These are phyloP conservation scores for Candida qinlingensis DNA, from an alignment of 805 yeast species.

Conservation along the genomic window DNA sequence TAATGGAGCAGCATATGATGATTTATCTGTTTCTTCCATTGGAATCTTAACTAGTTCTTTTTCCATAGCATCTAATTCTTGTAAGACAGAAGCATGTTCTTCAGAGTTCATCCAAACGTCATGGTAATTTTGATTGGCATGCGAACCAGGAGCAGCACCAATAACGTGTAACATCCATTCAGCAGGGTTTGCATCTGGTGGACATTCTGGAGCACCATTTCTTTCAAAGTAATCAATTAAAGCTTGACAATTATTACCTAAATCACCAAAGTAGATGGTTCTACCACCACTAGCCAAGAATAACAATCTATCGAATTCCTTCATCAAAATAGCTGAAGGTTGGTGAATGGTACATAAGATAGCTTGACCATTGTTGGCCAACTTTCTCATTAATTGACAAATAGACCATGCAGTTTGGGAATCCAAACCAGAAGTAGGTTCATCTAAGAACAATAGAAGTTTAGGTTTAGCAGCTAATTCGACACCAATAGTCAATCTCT, in stretches of 20 bases:
- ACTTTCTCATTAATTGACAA: slow-evolving; percentile 53
- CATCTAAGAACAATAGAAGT: slow-evolving; percentile 55
- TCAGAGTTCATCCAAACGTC: slow-evolving; percentile 73
- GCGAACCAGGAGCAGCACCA: slow-evolving; percentile 80
- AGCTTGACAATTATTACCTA: slow-evolving; percentile 53
- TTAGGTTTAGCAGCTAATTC: slow-evolving; percentile 64
- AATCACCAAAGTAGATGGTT: slow-evolving; percentile 71
- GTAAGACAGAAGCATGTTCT: slow-evolving; percentile 53
- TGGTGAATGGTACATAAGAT: slow-evolving; percentile 77
- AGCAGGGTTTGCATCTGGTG: slow-evolving; percentile 70
- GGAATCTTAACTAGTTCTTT: slow-evolving; percentile 41
- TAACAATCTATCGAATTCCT: slow-evolving; percentile 72
- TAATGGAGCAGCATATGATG: slow-evolving; percentile 40
- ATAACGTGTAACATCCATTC: slow-evolving; percentile 90
- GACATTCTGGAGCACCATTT: slow-evolving; percentile 63
- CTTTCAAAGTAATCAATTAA: slow-evolving; percentile 62
- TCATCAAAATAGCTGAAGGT: slow-evolving; percentile 74
- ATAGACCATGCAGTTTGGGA: slow-evolving; percentile 67
- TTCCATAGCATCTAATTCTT: slow-evolving; percentile 63
- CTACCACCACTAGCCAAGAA: slow-evolving; percentile 67
- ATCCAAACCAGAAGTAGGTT: slow-evolving; percentile 66
- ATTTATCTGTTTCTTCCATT: slow-evolving; percentile 27
- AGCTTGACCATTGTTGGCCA: slow-evolving; percentile 58
- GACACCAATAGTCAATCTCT: slow-evolving; percentile 60
- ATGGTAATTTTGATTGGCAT: slow-evolving; percentile 64